Conservation (phyloP, 805 yeast species). For the Yarrowia sp. region DNA sequence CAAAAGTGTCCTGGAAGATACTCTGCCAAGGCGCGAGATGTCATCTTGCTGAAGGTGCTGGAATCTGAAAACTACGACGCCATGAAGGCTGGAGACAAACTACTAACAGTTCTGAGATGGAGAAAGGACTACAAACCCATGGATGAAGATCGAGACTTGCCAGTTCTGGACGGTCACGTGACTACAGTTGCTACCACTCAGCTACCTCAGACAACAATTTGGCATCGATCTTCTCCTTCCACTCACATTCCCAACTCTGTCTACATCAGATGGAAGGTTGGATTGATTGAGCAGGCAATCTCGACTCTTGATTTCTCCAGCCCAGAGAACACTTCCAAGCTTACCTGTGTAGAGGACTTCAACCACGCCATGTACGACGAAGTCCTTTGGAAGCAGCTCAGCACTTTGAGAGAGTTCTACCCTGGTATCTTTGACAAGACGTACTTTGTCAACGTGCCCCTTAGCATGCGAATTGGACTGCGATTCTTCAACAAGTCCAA, state of each 20-base stretch:
- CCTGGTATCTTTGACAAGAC: constrained; percentile 19
- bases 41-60: constrained; percentile 7
- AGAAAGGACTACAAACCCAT: constrained; percentile 14
- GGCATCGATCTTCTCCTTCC: constrained; percentile 1
- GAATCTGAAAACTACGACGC: constrained; percentile 12
- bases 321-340: constrained; percentile 13
- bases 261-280: constrained; percentile 24
- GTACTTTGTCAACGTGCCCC: constrained; percentile 11
- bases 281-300: constrained; percentile 9
- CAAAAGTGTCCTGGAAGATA: constrained; percentile 13
- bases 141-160: constrained; percentile 4
- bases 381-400: constrained; percentile 14
- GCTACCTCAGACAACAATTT: constrained; percentile 2
- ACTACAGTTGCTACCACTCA: neutral
- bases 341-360: constrained; percentile 12
- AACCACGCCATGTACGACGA: constrained; percentile 11
- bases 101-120: constrained; percentile 11
- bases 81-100: constrained; percentile 4
- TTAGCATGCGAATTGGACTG: constrained; percentile 5
- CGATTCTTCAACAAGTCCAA: constrained; percentile 20
- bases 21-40: constrained; percentile 15
- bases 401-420: constrained; percentile 16
- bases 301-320: neutral
- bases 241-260: constrained; percentile 1
- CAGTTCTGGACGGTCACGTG: constrained; percentile 10